These are phyloP conservation scores for Penicillium argentinense DNA, from an alignment of 495 filamentous ascomycete species.

Conservation along the genomic window DNA sequence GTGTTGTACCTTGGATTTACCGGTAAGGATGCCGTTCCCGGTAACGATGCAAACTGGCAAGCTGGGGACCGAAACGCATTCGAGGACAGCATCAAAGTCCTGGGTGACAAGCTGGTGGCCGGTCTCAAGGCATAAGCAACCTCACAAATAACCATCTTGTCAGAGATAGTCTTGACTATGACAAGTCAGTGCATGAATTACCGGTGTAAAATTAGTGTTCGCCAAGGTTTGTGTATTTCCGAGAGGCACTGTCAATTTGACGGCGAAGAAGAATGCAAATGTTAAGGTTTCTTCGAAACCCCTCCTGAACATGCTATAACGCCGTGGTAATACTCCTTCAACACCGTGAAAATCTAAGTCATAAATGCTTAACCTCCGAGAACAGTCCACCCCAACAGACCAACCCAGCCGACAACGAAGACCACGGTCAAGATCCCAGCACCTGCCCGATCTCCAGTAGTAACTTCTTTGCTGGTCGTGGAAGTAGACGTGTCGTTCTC, in stretches of 20 bases:
- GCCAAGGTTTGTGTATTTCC: too few species aligned
- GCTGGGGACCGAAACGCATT: conserved; percentile 44
- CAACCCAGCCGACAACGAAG: conserved; percentile 41
- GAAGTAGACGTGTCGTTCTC: conserved; percentile 19
- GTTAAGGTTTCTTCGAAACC: too few species aligned
- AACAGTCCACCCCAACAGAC: conserved; percentile 29
- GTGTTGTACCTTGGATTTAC: conserved; percentile 59
- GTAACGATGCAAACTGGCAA: conserved; percentile 50
- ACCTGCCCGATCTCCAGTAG: conserved; percentile 58
- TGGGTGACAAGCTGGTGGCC: conserved; percentile 45
- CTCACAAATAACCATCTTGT: background rate
- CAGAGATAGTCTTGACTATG: too few species aligned
- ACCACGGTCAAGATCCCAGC: conserved; percentile 65
- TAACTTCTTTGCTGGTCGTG: conserved; percentile 37
- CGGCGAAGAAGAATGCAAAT: background rate
- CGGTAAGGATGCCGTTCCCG: conserved; percentile 48
- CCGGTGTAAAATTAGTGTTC: too few species aligned
- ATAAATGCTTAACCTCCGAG: conserved; percentile 9
- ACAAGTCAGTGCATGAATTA: too few species aligned
- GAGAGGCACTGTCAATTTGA: too few species aligned
- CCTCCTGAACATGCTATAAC: too few species aligned
- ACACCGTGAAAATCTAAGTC: background rate
- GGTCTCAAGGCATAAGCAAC: conserved; percentile 4
- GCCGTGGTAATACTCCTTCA: too few species aligned
- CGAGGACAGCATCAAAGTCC: conserved; percentile 45